phyloP scores from a whole-genome alignment of 139 green algal species.

The Nannochloris sp. region DNA sequence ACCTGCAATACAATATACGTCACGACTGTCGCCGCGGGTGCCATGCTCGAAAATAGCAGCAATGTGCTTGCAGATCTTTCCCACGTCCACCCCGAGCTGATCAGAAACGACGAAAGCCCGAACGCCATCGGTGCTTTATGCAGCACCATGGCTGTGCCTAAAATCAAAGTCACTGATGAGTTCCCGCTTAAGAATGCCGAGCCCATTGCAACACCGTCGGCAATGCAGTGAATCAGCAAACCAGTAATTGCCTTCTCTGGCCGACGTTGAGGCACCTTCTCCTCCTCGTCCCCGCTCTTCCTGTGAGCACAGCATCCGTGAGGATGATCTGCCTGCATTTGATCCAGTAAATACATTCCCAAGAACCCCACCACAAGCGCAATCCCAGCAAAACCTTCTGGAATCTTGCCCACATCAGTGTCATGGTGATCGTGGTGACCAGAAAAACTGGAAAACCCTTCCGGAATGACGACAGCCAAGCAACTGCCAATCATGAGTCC shows the following conservation, averaged over 20 bases:
- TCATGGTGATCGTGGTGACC: constrained; percentile 12
- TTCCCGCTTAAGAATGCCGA: constrained; percentile 32
- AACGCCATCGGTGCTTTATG: constrained; percentile 52
- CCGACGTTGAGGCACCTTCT: background rate
- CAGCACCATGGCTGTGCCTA: constrained; percentile 38
- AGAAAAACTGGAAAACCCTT: constrained; percentile 31
- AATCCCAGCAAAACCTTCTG: constrained; percentile 23
- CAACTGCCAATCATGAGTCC: constrained; percentile 37
- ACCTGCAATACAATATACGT: constrained; percentile 29
- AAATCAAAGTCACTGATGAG: constrained; percentile 22
- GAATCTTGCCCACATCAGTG: background rate
- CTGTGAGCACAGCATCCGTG: constrained; percentile 8
- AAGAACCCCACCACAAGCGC: constrained; percentile 39
- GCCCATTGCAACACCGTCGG: constrained; percentile 54
- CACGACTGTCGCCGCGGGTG: constrained; percentile 30
- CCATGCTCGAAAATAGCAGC: constrained; percentile 10
- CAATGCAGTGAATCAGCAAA: constrained; percentile 41
- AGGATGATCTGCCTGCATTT: constrained; percentile 18
- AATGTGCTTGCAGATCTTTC: constrained; percentile 10
- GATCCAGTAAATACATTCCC: constrained; percentile 40
- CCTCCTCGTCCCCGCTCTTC: background rate
- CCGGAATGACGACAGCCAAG: constrained; percentile 38
- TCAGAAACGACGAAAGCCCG: constrained; percentile 46
- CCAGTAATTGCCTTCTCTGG: constrained; percentile 23
- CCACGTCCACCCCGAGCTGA: constrained; percentile 27